Percentiles rank a stretch among this genome's conserved stretches.
phyloP scores from a whole-genome alignment of 2,329 filamentous ascomycete species.

The Pseudocercospora macadamiae region DNA sequence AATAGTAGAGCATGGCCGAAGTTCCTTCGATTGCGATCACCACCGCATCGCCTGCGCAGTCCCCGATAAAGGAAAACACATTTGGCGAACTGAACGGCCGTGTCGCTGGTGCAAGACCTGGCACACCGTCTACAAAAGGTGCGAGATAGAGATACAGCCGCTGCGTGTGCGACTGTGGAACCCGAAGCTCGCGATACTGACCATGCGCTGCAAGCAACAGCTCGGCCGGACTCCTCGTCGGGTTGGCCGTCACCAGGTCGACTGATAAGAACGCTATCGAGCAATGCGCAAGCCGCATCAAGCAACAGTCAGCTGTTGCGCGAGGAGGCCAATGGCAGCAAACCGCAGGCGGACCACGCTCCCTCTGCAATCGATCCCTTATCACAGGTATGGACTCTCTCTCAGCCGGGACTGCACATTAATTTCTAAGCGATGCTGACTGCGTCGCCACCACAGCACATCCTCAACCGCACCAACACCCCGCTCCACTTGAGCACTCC shows the following conservation, averaged over 20 bases:
- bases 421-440: slow-evolving; percentile 22
- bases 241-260: slow-evolving; percentile 29
- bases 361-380: slow-evolving; percentile 64
- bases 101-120: slow-evolving; percentile 1
- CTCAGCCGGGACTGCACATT: slow-evolving; percentile 15
- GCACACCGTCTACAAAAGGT: slow-evolving; percentile 4
- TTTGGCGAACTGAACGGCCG: slow-evolving; percentile 9
- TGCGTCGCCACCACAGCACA: slow-evolving; percentile 47
- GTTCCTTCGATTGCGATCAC: slow-evolving; percentile 39
- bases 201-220: slow-evolving; percentile 13
- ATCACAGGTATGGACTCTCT: slow-evolving; percentile 60
- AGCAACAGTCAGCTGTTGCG: slow-evolving; percentile 19
- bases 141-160: too few species aligned
- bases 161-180: neutral
- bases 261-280: slow-evolving; percentile 30
- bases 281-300: slow-evolving; percentile 20
- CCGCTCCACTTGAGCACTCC: slow-evolving; percentile 37
- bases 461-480: slow-evolving; percentile 68
- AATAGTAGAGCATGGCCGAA: slow-evolving; percentile 12
- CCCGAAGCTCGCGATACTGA: slow-evolving; percentile 16
- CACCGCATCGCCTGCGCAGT: slow-evolving; percentile 39
- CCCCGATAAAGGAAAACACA: slow-evolving; percentile 23
- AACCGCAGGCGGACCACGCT: slow-evolving; percentile 36
- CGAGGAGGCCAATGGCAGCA: slow-evolving; percentile 22
- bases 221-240: slow-evolving; percentile 25